Percentiles rank a stretch among this genome's conserved stretches.
phyloP scores from a whole-genome alignment of 2,329 filamentous ascomycete species.

The Xylaria sp. region DNA sequence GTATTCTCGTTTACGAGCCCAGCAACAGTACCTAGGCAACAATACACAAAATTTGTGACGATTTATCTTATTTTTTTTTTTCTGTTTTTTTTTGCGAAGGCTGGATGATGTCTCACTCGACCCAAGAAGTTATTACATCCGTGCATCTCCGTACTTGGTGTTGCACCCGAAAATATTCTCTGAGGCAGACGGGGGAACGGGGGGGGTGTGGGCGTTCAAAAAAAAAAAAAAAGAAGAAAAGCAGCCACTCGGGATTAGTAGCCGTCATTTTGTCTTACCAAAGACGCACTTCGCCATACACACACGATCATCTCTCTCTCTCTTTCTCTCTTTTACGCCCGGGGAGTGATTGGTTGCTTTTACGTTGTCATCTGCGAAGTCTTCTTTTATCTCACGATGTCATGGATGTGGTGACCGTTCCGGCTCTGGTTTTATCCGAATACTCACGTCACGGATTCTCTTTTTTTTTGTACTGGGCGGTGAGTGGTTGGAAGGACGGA shows the following conservation, averaged over 20 bases:
- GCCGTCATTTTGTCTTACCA: constrained; percentile 9
- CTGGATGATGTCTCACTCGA: neutral
- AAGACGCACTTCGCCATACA: constrained; percentile 2
- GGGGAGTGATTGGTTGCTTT: constrained; percentile 1
- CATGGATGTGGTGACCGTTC: neutral
- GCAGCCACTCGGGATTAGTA: constrained; percentile 9
- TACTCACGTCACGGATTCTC: neutral
- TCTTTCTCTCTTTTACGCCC: too few species aligned
- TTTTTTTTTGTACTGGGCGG: neutral
- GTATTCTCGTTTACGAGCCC: neutral
- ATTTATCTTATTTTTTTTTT: neutral
- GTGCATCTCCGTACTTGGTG: neutral
- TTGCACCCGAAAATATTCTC: neutral
- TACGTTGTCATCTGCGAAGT: neutral
- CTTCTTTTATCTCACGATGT: too few species aligned
- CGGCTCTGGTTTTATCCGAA: neutral
- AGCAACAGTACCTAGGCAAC: neutral
- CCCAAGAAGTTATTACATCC: neutral
- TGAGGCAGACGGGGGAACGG: neutral
- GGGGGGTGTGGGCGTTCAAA: too few species aligned
- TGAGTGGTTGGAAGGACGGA: neutral
- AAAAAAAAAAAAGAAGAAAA: too few species aligned
- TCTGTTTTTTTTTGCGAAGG: neutral
- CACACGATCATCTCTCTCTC: neutral
- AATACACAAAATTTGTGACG: neutral